phyloP scores from a whole-genome alignment of 164 flowering plant genomes.

The Brasenia schreberi region DNA sequence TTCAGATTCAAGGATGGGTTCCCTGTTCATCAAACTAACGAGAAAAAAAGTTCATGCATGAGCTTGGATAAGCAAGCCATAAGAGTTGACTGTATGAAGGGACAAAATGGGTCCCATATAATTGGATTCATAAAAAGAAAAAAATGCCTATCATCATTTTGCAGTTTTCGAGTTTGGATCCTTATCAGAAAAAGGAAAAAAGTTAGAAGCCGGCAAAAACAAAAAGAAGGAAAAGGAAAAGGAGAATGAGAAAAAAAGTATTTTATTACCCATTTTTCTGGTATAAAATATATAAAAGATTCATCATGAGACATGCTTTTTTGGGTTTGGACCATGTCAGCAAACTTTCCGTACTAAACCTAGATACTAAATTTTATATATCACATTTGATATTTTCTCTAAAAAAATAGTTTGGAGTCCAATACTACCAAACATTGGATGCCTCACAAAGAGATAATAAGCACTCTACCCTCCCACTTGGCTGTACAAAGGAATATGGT shows the following conservation, averaged over 20 bases:
- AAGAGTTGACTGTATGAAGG: background rate
- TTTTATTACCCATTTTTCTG: background rate
- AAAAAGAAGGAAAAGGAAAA: background rate
- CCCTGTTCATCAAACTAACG: background rate
- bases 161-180: background rate
- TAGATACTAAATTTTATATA: too few species aligned
- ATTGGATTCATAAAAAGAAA: background rate
- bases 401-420: too few species aligned
- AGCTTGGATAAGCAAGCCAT: background rate
- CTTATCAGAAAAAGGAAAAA: background rate
- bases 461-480: too few species aligned
- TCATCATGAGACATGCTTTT: background rate
- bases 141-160: background rate
- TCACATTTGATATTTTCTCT: too few species aligned
- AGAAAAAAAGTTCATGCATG: background rate
- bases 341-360: background rate
- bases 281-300: too few species aligned
- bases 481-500: too few species aligned
- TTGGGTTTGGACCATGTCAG: background rate
- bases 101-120: background rate
- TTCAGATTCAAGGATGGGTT: background rate
- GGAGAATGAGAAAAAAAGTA: background rate
- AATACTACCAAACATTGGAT: too few species aligned
- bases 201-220: background rate
- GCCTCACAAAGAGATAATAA: too few species aligned